Conservation (phyloP, 176 grass and related monocot genomes). For the Avena sativa region DNA sequence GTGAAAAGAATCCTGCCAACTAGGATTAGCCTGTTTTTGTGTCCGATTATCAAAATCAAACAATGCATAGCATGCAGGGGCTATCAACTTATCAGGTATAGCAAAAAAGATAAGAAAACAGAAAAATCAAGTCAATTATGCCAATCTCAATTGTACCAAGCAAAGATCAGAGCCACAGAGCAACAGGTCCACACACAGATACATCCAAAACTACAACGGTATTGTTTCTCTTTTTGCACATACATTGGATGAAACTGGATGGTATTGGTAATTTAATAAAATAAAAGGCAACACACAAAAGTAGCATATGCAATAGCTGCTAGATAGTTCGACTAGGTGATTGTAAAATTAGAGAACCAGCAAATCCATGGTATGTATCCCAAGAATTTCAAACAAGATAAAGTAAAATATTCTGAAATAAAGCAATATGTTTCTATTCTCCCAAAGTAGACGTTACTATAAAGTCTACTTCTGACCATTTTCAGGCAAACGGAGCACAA, state of each 20-base stretch:
- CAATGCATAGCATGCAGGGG: neutral
- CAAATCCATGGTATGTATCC: neutral
- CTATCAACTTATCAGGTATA: neutral
- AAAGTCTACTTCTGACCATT: constrained; percentile 12
- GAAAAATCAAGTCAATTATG: no score
- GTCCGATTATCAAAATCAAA: neutral
- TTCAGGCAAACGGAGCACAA: neutral
- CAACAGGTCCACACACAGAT: neutral
- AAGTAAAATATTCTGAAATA: neutral
- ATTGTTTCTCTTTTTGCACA: neutral
- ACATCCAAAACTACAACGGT: neutral
- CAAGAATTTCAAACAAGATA: constrained; percentile 5
- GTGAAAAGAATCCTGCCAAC: neutral
- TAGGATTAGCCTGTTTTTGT: neutral
- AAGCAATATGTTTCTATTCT: neutral
- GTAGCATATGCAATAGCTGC: neutral
- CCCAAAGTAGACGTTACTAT: neutral
- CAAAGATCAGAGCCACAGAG: neutral
- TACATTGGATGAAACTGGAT: neutral
- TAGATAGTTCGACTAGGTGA: neutral
- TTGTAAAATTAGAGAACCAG: neutral
- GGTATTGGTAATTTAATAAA: neutral
- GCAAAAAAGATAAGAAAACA: neutral
- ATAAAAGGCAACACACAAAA: neutral
- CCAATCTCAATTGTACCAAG: no score